Conservation (phyloP, 768 basidiomycete genomes). For the button mushroom (Agaricus bisporus) region DNA sequence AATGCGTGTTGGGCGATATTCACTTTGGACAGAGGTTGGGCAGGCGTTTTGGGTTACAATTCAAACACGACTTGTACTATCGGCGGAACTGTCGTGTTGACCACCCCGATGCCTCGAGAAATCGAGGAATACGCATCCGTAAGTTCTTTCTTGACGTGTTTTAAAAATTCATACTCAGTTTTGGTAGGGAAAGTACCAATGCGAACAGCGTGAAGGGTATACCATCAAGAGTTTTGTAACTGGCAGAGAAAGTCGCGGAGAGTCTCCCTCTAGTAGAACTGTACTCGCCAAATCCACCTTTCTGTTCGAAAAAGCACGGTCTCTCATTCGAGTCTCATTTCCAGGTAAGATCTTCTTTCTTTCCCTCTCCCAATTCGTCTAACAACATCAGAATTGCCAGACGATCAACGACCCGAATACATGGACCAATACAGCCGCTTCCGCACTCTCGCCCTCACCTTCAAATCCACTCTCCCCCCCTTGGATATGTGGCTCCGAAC, state of each 20-base stretch:
- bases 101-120: slow-evolving; percentile 35
- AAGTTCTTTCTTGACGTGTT: neutral
- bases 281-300: slow-evolving; percentile 6
- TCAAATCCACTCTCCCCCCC: slow-evolving; percentile 5
- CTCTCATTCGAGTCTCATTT: neutral
- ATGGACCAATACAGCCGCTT: neutral
- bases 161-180: too few relatives aligned
- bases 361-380: neutral
- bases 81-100: slow-evolving; percentile 15
- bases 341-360: neutral
- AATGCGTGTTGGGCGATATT: slow-evolving; percentile 31
- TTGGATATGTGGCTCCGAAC: slow-evolving; percentile 7
- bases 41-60: slow-evolving; percentile 34
- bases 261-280: neutral
- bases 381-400: neutral
- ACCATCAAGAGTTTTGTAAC: slow-evolving; percentile 1
- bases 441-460: neutral
- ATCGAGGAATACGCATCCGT: slow-evolving; percentile 30
- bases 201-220: neutral
- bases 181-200: slow-evolving; percentile 3
- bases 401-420: neutral
- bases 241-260: neutral
- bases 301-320: slow-evolving; percentile 4
- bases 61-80: slow-evolving; percentile 20
- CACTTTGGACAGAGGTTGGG: slow-evolving; percentile 32